phyloP scores from a whole-genome alignment of 768 basidiomycete genomes.

The Tylopilus sp. region DNA sequence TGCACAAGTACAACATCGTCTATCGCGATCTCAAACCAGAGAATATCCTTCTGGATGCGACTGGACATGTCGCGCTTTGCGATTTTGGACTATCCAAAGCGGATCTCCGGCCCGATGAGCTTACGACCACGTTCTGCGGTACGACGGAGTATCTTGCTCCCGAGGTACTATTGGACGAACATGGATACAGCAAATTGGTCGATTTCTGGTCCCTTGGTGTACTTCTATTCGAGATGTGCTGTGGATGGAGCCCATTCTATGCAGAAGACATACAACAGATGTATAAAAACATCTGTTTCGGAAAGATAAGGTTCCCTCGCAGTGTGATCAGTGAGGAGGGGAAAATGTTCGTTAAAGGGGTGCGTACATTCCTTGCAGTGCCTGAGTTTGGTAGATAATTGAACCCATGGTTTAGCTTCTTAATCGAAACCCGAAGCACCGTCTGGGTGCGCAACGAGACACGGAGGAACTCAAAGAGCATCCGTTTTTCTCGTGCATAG shows the following conservation, averaged over 20 bases:
- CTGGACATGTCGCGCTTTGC: conserved; percentile 96
- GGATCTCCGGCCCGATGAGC: conserved; percentile 87
- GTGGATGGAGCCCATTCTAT: conserved; percentile 99
- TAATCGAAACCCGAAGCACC: conserved; percentile 97
- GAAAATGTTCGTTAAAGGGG: conserved; percentile 98
- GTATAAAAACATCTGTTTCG: conserved; percentile 99
- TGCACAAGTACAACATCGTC: conserved; percentile 97
- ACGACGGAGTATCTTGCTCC: conserved; percentile 99
- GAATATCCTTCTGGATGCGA: conserved; percentile 97
- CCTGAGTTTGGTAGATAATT: conserved; percentile 12
- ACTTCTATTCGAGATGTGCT: conserved; percentile 98
- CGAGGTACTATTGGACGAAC: conserved; percentile 97
- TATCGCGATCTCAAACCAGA: conserved; percentile 97
- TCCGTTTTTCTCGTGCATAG: conserved; percentile 86
- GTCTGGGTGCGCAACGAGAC: conserved; percentile 87
- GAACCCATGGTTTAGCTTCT: conserved; percentile 60
- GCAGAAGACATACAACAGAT: conserved; percentile 99
- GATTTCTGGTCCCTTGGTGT: conserved; percentile 99
- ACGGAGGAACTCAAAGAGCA: conserved; percentile 95
- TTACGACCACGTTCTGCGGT: conserved; percentile 99
- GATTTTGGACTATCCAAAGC: conserved; percentile 98
- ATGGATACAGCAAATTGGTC: conserved; percentile 97
- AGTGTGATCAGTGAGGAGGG: conserved; percentile 97
- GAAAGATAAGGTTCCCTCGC: conserved; percentile 96
- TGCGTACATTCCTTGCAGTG: conserved; percentile 43